Evolutionary conservation across 371 early-diverging fungal species (phyloP).

Genomic region (Dinochytrium kinnereticum): DNA sequence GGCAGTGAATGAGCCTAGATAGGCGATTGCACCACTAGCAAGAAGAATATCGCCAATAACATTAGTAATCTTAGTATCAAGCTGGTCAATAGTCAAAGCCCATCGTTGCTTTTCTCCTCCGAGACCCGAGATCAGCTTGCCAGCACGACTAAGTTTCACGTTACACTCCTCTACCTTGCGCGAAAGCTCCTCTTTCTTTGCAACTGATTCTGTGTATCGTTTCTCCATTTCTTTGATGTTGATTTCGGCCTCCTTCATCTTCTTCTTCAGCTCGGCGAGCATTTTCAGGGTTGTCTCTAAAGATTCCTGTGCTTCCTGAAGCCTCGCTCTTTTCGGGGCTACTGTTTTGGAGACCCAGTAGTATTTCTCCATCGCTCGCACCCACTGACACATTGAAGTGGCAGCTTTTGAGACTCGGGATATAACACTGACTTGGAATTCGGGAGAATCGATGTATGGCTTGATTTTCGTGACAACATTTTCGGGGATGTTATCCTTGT

Average conservation of each 20-base stretch:
- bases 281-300: constrained; percentile 59
- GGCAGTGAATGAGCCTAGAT: constrained; percentile 61
- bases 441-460: constrained; percentile 66
- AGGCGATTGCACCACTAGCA: constrained; percentile 58
- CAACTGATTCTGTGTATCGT: constrained; percentile 59
- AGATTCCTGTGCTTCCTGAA: constrained; percentile 62
- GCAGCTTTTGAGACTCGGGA: constrained; percentile 64
- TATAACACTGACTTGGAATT: constrained; percentile 63
- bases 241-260: constrained; percentile 60
- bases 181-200: constrained; percentile 65
- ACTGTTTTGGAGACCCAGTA: constrained; percentile 63
- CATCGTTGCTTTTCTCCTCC: constrained; percentile 62
- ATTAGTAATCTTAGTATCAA: constrained; percentile 58
- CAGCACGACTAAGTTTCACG: constrained; percentile 60
- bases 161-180: constrained; percentile 67
- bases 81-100: constrained; percentile 58
- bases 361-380: constrained; percentile 69
- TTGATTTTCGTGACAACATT: constrained; percentile 56
- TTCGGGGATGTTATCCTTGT: constrained; percentile 65
- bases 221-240: constrained; percentile 70
- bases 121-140: constrained; percentile 63
- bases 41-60: constrained; percentile 62
- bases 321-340: constrained; percentile 60
- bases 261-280: constrained; percentile 59
- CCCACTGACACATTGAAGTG: constrained; percentile 69